Percentiles rank a stretch among this genome's conserved stretches.
phyloP scores from a whole-genome alignment of 2,329 filamentous ascomycete species.

The Plectosphaerella sp. region DNA sequence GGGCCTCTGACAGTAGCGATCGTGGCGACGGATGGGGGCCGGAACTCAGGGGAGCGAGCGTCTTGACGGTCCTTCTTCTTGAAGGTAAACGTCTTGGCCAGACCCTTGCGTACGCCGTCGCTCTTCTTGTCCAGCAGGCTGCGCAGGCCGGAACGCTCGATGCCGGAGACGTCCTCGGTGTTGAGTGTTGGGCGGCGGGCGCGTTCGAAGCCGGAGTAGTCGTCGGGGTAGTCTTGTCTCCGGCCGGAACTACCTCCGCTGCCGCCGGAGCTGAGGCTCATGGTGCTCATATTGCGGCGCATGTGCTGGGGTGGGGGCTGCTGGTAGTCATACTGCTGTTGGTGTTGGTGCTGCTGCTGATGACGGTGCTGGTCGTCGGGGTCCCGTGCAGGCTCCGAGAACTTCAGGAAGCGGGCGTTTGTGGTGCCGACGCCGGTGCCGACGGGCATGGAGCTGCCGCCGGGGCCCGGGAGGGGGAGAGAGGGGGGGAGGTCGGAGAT shows the following conservation, averaged over 20 bases:
- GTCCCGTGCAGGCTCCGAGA: conserved; percentile 33
- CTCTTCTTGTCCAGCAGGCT: conserved; percentile 50
- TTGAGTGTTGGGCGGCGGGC: conserved; percentile 37
- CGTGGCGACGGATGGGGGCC: conserved; percentile 32
- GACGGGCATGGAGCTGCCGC: conserved; percentile 23
- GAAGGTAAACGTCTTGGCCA: conserved; percentile 50
- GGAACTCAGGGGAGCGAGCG: conserved; percentile 18
- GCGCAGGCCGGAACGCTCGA: conserved; percentile 51
- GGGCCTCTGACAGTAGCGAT: conserved; percentile 16
- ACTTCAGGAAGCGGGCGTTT: conserved; percentile 40
- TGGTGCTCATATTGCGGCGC: conserved; percentile 14
- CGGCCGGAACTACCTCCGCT: conserved; percentile 32
- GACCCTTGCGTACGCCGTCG: conserved; percentile 47
- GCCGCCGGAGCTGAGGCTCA: conserved; percentile 30
- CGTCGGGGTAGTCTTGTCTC: conserved; percentile 28
- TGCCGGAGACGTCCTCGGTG: conserved; percentile 47
- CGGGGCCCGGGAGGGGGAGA: conserved; percentile 16
- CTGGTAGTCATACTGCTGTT: not conserved
- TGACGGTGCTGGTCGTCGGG: conserved; percentile 6
- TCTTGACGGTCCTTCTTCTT: conserved; percentile 37
- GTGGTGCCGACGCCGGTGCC: conserved; percentile 35
- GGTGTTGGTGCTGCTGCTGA: not conserved
- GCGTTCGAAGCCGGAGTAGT: conserved; percentile 40
- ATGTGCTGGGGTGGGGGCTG: conserved; percentile 4
- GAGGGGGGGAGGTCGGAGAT: conserved; percentile 33